Evolutionary conservation across 169 alveolate genomes (phyloP).

Genomic region (Plasmodium knowlesi): DNA sequence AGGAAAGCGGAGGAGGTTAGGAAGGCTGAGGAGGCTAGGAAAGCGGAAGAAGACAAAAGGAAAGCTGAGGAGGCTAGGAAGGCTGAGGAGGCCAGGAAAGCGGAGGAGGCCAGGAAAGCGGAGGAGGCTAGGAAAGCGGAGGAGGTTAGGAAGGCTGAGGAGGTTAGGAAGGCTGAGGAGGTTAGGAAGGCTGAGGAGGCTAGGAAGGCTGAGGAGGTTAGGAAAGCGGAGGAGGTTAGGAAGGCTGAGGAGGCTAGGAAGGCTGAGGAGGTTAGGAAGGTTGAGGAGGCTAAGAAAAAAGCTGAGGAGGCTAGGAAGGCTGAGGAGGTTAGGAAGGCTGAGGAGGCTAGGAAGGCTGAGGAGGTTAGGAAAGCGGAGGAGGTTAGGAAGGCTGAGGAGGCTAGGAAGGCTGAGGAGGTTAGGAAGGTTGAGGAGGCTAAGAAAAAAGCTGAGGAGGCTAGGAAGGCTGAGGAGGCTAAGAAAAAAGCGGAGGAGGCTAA

Average conservation of each 20-base stretch:
- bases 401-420: background rate
- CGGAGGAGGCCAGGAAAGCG: background rate
- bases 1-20: background rate
- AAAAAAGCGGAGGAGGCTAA: too few species aligned
- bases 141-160: constrained; percentile 19
- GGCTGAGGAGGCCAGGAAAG: background rate
- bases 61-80: background rate
- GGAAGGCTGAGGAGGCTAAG: background rate
- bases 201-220: constrained; percentile 9
- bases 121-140: constrained; percentile 13
- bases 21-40: background rate
- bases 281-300: background rate
- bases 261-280: background rate
- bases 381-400: background rate
- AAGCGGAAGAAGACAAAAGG: constrained; percentile 5
- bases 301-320: background rate
- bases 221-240: background rate
- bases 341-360: background rate
- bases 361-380: background rate
- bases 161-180: constrained; percentile 10
- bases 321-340: background rate
- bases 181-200: background rate
- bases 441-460: background rate
- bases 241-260: constrained; percentile 28
- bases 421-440: background rate